Percentiles rank a stretch among this genome's conserved stretches.
Evolutionary conservation across 345 rosid genomes (phyloP).

Genomic region (Draba incana): DNA sequence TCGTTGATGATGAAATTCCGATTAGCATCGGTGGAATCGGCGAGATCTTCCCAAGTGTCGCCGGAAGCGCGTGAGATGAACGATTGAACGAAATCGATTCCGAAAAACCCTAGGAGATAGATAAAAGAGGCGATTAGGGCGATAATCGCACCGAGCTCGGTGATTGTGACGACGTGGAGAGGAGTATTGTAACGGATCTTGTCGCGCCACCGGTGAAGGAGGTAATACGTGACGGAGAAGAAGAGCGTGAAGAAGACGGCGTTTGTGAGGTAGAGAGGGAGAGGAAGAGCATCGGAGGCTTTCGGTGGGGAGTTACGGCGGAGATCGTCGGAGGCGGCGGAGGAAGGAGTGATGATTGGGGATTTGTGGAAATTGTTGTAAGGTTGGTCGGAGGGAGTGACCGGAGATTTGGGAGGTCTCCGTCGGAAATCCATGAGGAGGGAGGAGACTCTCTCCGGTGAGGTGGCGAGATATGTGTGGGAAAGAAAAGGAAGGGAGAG

Average conservation of each 20-base stretch:
- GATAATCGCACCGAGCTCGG: conserved; percentile 74
- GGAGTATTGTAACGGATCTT: conserved; percentile 90
- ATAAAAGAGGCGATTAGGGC: conserved; percentile 80
- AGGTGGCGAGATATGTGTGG: conserved; percentile 40
- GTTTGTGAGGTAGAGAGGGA: conserved; percentile 77
- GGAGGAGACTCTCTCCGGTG: conserved; percentile 15
- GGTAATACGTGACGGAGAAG: conserved; percentile 84
- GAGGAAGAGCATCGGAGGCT: conserved; percentile 85
- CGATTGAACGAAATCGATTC: conserved; percentile 88
- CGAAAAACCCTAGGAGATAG: conserved; percentile 83
- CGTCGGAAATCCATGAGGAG: conserved; percentile 58
- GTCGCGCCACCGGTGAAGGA: conserved; percentile 91
- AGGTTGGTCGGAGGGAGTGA: not conserved
- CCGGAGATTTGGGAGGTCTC: conserved; percentile 46
- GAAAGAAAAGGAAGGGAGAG: conserved; percentile 5
- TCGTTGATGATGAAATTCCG: conserved; percentile 34
- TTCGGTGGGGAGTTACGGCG: conserved; percentile 43
- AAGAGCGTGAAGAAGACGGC: conserved; percentile 84
- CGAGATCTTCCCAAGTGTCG: conserved; percentile 70
- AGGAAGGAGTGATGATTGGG: not conserved
- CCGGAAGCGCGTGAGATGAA: conserved; percentile 65
- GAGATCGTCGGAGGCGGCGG: not conserved
- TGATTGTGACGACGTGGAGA: conserved; percentile 74
- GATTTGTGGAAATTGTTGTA: conserved; percentile 10
- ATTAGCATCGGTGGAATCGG: conserved; percentile 43